Evolutionary conservation across 2,329 filamentous ascomycete species (phyloP).

Genomic region (Exophiala lecanii-corni): DNA sequence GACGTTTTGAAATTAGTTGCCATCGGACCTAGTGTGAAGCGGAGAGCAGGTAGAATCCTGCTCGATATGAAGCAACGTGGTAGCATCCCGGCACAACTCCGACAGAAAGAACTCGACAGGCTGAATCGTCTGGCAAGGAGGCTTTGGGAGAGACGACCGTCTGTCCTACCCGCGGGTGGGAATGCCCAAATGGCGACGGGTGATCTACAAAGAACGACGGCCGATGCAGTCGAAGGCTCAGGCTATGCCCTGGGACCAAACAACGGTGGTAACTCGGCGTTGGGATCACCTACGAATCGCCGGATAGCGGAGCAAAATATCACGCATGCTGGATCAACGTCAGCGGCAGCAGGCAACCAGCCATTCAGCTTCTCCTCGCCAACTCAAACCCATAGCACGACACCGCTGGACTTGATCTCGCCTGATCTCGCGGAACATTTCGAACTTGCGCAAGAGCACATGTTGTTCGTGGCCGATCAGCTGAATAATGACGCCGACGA

Average conservation of each 20-base stretch:
- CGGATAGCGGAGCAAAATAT: not conserved
- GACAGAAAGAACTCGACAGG: conserved; percentile 1
- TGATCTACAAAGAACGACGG: not conserved
- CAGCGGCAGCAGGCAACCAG: not conserved
- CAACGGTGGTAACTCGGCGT: not conserved
- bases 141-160: not conserved
- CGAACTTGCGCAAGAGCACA: conserved; percentile 1
- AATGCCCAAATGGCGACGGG: not conserved
- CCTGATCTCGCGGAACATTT: conserved; percentile 2
- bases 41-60: not conserved
- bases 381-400: not conserved
- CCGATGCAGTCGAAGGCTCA: not conserved
- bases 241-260: not conserved
- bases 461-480: conserved; percentile 4
- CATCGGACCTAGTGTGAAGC: not conserved
- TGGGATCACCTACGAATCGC: too few relatives aligned
- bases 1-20: not conserved
- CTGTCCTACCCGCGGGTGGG: not conserved
- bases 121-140: not conserved
- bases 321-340: not conserved
- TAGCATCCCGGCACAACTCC: not conserved
- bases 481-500: conserved; percentile 1
- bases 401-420: conserved; percentile 1
- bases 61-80: conserved; percentile 2
- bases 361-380: not conserved